Evolutionary conservation across 2,329 filamentous ascomycete species (phyloP), one percentile per base, ranked within the genome.

Genomic region (Aspergillus pseudoviridinutans): DNA sequence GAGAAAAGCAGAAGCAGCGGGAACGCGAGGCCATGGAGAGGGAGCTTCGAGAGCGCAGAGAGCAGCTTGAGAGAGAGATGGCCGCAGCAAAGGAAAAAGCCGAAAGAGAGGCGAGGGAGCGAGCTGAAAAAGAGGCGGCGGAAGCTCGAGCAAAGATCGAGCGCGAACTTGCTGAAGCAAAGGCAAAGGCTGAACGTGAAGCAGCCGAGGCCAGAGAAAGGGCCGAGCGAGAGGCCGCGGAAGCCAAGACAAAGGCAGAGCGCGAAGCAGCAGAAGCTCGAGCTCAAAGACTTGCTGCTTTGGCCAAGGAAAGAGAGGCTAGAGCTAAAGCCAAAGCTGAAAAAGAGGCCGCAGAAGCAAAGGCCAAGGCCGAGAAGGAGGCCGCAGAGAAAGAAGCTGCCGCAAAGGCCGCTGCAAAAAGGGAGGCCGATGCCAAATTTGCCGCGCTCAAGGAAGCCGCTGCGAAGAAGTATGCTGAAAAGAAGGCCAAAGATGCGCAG

Each of bases 381-480:
- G 70, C 71, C 89, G 68, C 70, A 2, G 89, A 94, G 68, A 90
- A 95, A 77, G 93, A 94, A 76, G 76, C 71, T 2, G 70, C 71
- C 7, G 68, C 68, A 51, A 74, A 73, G 57, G 72, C 67, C 1
- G 66, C 68, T 7, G 73, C 72, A 12, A 72, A 74, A 54, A 71
- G 70, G 38, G 71, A 74, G 51, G 70, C 69, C n/a, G 73, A 73
- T 62, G 72, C 70, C 49, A 73, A 69, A 44, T 76, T 73, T 27
- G 70, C 70, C 9, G 71, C 71, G 24, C 71, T 70, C 58, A 76
- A 74, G 56, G 74, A 75, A 57, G 70, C 74, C 1, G 74, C 74
- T 8, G 72, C 68, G 12, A 74, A 73, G 58, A 69, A 71, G 32
- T 73, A 73, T 49, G 71, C 71, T 7, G 71, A 73, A 62, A 73